A percentile compares a stretch with the other conserved stretches of the same genome.
phyloP scores from a whole-genome alignment of 306 rosid species.

The Quercus aquifolioides region DNA sequence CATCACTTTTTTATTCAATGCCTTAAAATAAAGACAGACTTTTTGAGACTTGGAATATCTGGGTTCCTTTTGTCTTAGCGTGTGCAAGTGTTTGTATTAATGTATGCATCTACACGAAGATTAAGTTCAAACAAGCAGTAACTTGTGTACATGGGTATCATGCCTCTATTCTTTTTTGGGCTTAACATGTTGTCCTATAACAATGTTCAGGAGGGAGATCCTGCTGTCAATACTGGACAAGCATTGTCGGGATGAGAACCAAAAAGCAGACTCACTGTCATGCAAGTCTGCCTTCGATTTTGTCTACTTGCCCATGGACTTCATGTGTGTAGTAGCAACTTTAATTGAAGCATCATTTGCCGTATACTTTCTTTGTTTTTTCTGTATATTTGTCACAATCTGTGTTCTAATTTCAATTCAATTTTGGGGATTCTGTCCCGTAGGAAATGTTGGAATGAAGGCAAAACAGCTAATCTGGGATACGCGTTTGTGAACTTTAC shows the following conservation, averaged over 20 bases:
- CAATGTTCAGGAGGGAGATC: not conserved
- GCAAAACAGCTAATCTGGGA: slow-evolving; percentile 42
- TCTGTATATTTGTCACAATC: not conserved
- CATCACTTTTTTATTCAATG: not conserved
- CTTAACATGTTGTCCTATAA: not conserved
- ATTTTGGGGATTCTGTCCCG: not conserved
- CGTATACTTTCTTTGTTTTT: not conserved
- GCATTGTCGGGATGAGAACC: slow-evolving; percentile 29
- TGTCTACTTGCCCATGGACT: slow-evolving; percentile 62
- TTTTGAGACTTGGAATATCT: too few relatives aligned
- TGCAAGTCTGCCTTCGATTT: slow-evolving; percentile 36
- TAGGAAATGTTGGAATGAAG: slow-evolving; percentile 31
- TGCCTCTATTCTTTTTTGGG: not conserved
- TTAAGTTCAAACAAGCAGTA: not conserved
- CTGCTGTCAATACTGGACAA: slow-evolving; percentile 21
- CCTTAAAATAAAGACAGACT: too few relatives aligned
- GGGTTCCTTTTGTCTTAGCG: too few relatives aligned
- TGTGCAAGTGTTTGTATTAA: too few relatives aligned
- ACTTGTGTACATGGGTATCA: not conserved
- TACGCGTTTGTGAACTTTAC: slow-evolving; percentile 71
- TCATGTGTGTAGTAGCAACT: slow-evolving; percentile 1
- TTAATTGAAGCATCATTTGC: too few relatives aligned
- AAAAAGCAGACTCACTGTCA: not conserved
- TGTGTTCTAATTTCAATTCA: not conserved
- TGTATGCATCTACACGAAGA: too few relatives aligned